Evolutionary conservation across 1,139 yeast genomes (phyloP), one percentile per base, ranked within the genome.

Genomic region (Sugiyamaella novakii): DNA sequence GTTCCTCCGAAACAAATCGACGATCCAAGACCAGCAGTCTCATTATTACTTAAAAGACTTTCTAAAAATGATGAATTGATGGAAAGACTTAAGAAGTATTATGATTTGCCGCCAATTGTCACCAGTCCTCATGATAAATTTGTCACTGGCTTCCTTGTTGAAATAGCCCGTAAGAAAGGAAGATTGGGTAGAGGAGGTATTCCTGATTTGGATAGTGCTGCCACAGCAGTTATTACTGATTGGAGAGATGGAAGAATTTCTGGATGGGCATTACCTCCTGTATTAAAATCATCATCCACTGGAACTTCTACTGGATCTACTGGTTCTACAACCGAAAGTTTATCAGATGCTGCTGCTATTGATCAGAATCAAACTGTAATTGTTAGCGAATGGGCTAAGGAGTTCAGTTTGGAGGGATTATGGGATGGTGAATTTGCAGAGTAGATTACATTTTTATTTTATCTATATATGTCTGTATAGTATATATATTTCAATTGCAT

Each of bases 171-270:
- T 68, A 80, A 82, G 58, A 83, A 87, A 69, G 99, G 99, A 49
- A 80, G 98, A 68, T 76, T 92, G 57, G 89, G 96, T 46, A 86
- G 80, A 65, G 96, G 96, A 41, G 99, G 98, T 63, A 71, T 92
- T 50, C 96, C 98, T 47, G 89, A 92, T 67, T 69, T 92, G 59
- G 83, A 81, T 51, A 77, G 92, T 55, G 96, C 98, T 10, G 96
- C 95, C 34, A 69, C 79, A 60, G 76, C 87, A 29, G 86, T 92
- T 3, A 76, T 94, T 63, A 87, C 81, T 59, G 99, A 92, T 70
- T 94, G 98, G 98, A 83, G 97, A 71, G 97, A 91, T 69, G 98
- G 98, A 51, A 81, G 95, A 65, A 80, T 92, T 59, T 71, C 84
- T 49, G 96, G 98, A 41, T 92, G 97, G 96, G 82, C 89, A 1